Conservation (phyloP, 106 monocot species). For the Chionographis japonica region DNA sequence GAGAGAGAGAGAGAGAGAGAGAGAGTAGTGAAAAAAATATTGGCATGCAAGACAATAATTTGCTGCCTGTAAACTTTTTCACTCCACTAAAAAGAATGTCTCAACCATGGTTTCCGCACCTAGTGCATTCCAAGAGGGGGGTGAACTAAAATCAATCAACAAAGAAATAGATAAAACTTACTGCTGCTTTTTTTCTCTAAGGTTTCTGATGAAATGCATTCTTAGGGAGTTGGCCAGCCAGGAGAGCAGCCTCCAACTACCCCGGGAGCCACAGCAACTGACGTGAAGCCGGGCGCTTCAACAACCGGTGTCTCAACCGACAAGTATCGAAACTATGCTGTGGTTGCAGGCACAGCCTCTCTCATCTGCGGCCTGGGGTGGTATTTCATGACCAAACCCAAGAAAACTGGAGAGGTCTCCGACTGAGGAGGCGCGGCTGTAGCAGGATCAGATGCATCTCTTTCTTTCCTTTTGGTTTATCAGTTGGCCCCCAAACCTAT, state of each 20-base stretch:
- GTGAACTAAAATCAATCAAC: no score
- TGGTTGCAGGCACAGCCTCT: conserved; percentile 10
- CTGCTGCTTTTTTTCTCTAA: no score
- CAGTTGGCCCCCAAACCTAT: background rate
- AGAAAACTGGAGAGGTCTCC: conserved; percentile 9
- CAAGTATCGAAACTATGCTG: conserved; percentile 17
- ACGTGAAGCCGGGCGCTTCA: background rate
- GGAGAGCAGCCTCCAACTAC: background rate
- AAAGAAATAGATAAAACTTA: no score
- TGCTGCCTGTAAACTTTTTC: no score
- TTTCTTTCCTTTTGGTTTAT: background rate
- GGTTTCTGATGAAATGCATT: no score
- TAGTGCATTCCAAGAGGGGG: no score
- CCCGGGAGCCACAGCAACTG: background rate
- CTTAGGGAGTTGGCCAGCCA: conserved; percentile 9
- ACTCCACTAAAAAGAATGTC: no score
- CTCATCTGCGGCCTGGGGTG: conserved; percentile 9
- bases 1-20: no score
- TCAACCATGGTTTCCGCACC: no score
- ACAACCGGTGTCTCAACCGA: conserved; percentile 18
- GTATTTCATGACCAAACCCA: conserved; percentile 11
- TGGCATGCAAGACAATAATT: no score
- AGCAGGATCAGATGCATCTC: background rate
- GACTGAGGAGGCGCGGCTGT: conserved; percentile 4
- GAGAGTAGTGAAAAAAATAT: no score